A percentile compares a stretch with the other conserved stretches of the same genome.
Conservation (phyloP, 2,329 filamentous ascomycete genomes). For the Laburnicola sp. region DNA sequence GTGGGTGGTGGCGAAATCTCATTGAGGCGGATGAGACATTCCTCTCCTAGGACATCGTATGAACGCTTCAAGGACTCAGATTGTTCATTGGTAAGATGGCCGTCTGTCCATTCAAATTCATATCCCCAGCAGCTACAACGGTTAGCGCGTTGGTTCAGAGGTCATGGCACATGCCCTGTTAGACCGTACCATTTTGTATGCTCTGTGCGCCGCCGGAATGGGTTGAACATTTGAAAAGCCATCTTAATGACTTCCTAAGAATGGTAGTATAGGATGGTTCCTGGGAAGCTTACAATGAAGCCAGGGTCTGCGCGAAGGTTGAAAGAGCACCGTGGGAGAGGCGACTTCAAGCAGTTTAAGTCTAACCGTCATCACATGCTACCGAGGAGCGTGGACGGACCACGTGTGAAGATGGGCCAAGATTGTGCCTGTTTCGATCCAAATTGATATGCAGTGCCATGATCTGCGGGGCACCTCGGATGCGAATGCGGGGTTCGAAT, state of each 20-base stretch:
- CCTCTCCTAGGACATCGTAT: slow-evolving; percentile 70
- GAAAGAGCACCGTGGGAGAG: background rate
- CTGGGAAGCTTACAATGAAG: too few relatives aligned
- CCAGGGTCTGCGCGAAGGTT: too few relatives aligned
- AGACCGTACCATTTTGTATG: slow-evolving; percentile 49
- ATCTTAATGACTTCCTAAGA: slow-evolving; percentile 30
- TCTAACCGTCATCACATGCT: slow-evolving; percentile 33
- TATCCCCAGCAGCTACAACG: slow-evolving; percentile 62
- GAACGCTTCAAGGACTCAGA: slow-evolving; percentile 63
- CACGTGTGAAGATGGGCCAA: slow-evolving; percentile 13
- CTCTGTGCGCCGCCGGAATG: slow-evolving; percentile 47
- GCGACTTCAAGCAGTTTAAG: background rate
- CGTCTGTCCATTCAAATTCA: slow-evolving; percentile 68
- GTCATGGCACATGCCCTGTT: slow-evolving; percentile 16
- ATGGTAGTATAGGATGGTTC: too few relatives aligned
- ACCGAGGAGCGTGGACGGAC: slow-evolving; percentile 30
- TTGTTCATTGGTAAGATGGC: slow-evolving; percentile 65
- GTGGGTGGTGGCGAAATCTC: slow-evolving; percentile 58
- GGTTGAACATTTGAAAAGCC: slow-evolving; percentile 46
- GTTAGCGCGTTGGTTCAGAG: slow-evolving; percentile 16
- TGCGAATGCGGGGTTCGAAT: background rate
- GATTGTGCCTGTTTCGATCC: slow-evolving; percentile 9
- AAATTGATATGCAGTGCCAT: too few relatives aligned
- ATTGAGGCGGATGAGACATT: slow-evolving; percentile 67
- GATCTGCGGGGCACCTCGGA: background rate